A percentile compares a stretch with the other conserved stretches of the same genome.
These are phyloP conservation scores for Fusarium xylarioides DNA, from an alignment of 2,329 filamentous ascomycete species.

Conservation along the genomic window DNA sequence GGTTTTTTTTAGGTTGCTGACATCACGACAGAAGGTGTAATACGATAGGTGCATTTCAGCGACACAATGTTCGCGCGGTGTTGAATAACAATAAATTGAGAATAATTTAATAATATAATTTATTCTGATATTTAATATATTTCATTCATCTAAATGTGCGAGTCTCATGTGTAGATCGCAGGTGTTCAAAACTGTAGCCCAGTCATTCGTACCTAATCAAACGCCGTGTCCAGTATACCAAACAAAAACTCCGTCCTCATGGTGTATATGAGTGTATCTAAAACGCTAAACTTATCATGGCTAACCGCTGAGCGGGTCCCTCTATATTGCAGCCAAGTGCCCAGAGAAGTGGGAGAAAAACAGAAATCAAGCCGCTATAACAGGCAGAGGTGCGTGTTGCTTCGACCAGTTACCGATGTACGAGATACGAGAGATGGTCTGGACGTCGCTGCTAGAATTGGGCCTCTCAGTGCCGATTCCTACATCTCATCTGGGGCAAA, in stretches of 20 bases:
- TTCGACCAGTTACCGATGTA: neutral
- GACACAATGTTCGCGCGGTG: neutral
- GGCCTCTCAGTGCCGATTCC: neutral
- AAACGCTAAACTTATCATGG: neutral
- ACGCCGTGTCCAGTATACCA: conserved; percentile 17
- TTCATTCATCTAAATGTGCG: conserved; percentile 6
- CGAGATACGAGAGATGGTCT: neutral
- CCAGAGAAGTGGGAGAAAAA: neutral
- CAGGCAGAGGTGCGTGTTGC: neutral
- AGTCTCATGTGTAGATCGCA: neutral
- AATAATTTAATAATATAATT: neutral
- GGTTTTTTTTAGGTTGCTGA: conserved; percentile 38
- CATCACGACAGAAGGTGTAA: conserved; percentile 30
- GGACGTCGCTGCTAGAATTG: neutral
- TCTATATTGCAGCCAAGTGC: neutral
- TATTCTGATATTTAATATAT: neutral
- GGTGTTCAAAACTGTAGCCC: neutral
- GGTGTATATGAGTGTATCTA: conserved; percentile 3
- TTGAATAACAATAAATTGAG: neutral
- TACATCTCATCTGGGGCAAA: conserved; percentile 48
- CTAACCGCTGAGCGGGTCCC: neutral
- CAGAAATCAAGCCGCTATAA: neutral
- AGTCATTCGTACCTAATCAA: conserved; percentile 1
- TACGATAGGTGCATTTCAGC: conserved; percentile 16
- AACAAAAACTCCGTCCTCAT: conserved; percentile 18